phyloP scores from a whole-genome alignment of 1,284 basidiomycete genomes.

The Pisolithus thermaeus region DNA sequence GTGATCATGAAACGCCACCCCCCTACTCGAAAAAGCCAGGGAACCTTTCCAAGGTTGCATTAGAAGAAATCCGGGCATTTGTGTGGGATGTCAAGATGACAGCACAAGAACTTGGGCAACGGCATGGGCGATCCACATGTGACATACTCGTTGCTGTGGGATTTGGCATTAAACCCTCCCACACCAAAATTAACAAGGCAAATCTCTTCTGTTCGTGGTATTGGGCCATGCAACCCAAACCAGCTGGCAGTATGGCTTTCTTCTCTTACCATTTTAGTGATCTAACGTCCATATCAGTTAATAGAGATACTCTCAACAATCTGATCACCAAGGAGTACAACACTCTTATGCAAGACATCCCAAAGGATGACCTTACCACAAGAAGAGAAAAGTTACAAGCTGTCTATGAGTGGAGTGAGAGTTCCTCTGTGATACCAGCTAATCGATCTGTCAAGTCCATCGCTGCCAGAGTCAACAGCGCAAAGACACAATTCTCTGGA shows the following conservation, averaged over 20 bases:
- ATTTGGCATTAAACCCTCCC: neutral
- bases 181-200: neutral
- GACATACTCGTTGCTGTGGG: constrained; percentile 1
- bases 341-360: too few species aligned
- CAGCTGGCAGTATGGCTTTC: neutral
- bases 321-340: too few species aligned
- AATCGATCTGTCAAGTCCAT: too few species aligned
- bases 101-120: neutral
- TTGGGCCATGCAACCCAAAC: neutral
- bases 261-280: neutral
- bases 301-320: neutral
- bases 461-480: too few species aligned
- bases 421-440: too few species aligned
- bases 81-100: neutral
- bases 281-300: neutral
- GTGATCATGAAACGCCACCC: neutral
- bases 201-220: constrained; percentile 1
- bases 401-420: too few species aligned
- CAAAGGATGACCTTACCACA: too few species aligned
- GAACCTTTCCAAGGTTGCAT: neutral
- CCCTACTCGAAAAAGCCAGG: neutral
- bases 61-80: neutral
- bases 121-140: neutral
- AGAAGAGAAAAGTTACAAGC: too few species aligned
- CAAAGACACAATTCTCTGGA: too few species aligned